A percentile compares a stretch with the other conserved stretches of the same genome.
phyloP scores from a whole-genome alignment of 371 early-diverging fungal genomes.

The Mucor velutinosus region DNA sequence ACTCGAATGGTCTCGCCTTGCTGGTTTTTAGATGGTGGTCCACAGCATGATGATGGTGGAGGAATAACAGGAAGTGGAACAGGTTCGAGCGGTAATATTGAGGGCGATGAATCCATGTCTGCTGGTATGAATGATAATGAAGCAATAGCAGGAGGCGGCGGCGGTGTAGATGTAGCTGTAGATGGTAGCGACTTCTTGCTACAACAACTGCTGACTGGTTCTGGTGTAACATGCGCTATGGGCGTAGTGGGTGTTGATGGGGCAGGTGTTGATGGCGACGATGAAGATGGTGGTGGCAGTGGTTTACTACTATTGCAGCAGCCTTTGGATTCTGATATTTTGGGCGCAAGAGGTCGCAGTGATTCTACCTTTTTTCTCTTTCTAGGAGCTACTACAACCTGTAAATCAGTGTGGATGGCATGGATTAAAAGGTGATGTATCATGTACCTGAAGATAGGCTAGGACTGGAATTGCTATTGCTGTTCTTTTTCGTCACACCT shows the following conservation, averaged over 20 bases:
- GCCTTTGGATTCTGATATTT: neutral
- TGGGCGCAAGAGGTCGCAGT: conserved; percentile 22
- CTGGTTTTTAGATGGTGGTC: conserved; percentile 29
- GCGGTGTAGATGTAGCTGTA: neutral
- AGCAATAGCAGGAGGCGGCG: neutral
- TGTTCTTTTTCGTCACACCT: neutral
- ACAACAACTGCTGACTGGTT: neutral
- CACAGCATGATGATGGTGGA: conserved; percentile 29
- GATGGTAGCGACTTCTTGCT: neutral
- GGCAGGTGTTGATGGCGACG: neutral
- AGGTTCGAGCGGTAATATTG: neutral
- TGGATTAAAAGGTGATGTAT: neutral
- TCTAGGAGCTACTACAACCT: neutral
- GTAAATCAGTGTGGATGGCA: neutral
- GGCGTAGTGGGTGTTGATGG: neutral
- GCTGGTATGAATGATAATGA: neutral
- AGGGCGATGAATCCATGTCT: neutral
- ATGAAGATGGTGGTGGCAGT: neutral
- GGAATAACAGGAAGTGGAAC: conserved; percentile 18
- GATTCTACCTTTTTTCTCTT: conserved; percentile 10
- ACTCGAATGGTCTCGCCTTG: conserved; percentile 37
- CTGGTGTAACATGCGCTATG: neutral
- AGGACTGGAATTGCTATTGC: neutral
- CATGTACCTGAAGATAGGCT: neutral
- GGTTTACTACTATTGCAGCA: neutral